Conservation (phyloP, 352 stramenopile genomes). For the Globisporangium cederbergense region DNA sequence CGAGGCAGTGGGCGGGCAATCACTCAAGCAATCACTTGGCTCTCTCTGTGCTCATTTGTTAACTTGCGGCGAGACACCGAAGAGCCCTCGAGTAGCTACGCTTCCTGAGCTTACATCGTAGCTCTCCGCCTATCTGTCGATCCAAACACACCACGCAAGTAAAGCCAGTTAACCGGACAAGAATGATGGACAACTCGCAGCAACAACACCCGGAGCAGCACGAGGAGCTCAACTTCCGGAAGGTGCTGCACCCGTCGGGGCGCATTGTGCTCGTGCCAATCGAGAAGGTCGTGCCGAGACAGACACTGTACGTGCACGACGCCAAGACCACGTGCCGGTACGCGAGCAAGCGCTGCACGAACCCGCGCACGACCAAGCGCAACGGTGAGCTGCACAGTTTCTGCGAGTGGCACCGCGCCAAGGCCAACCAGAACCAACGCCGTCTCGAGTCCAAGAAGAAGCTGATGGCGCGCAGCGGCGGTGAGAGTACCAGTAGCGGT, state of each 20-base stretch:
- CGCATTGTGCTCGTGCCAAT: conserved; percentile 3
- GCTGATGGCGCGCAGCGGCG: not conserved
- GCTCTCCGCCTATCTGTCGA: too few relatives aligned
- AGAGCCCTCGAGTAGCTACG: too few relatives aligned
- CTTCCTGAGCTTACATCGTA: too few relatives aligned
- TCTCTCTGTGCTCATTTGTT: too few relatives aligned
- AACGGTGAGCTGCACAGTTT: conserved; percentile 27
- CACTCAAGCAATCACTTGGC: too few relatives aligned
- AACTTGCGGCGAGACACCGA: too few relatives aligned
- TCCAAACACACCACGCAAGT: not conserved
- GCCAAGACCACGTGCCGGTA: conserved; percentile 21
- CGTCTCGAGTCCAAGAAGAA: conserved; percentile 27
- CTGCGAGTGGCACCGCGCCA: conserved; percentile 25
- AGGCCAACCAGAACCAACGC: conserved; percentile 29
- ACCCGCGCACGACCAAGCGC: conserved; percentile 23
- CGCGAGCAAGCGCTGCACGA: conserved; percentile 20
- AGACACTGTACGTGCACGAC: conserved; percentile 4
- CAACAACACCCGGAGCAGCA: not conserved
- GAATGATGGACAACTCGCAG: not conserved
- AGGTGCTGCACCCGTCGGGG: conserved; percentile 11
- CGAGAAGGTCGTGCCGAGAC: conserved; percentile 2
- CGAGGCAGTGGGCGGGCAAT: too few relatives aligned
- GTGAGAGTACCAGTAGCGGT: too few relatives aligned
- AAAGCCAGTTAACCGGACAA: not conserved
- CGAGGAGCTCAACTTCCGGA: conserved; percentile 1